Percentiles rank a stretch among this genome's conserved stretches.
Conservation (phyloP, 164 flowering plant genomes). For the Nymphaea thermarum region DNA sequence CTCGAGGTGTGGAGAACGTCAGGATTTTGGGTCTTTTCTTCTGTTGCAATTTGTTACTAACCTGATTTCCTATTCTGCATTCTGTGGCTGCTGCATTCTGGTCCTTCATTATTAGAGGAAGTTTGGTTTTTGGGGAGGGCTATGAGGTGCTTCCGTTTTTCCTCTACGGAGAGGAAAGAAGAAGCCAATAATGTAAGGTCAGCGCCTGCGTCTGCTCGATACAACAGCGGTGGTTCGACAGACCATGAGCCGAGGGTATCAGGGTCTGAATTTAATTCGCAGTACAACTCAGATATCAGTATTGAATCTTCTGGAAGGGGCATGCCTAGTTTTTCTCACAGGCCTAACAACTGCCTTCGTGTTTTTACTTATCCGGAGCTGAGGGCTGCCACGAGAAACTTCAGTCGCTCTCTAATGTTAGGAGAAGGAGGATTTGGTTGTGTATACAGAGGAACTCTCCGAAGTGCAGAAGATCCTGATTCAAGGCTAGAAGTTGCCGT, state of each 20-base stretch:
- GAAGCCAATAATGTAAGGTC: constrained; percentile 30
- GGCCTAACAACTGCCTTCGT: constrained; percentile 51
- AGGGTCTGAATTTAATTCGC: constrained; percentile 60
- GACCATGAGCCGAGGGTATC: constrained; percentile 31
- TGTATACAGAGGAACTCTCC: constrained; percentile 69
- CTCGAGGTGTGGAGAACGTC: not conserved
- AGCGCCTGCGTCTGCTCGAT: constrained; percentile 18
- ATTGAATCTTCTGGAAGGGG: constrained; percentile 38
- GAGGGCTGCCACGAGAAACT: constrained; percentile 60
- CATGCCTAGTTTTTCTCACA: constrained; percentile 36
- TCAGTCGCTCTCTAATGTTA: constrained; percentile 52
- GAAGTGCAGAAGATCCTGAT: constrained; percentile 37
- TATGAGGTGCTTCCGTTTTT: constrained; percentile 60
- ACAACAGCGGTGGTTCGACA: constrained; percentile 20
- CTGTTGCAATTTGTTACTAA: not conserved
- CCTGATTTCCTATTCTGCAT: not conserved
- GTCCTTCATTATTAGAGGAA: not conserved
- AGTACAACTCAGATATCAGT: constrained; percentile 45
- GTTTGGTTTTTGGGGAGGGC: constrained; percentile 6
- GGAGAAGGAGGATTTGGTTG: constrained; percentile 99
- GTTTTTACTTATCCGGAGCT: constrained; percentile 60
- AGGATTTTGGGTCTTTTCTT: not conserved
- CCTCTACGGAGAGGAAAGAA: constrained; percentile 30
- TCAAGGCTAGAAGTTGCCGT: constrained; percentile 59
- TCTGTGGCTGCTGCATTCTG: not conserved